phyloP scores from a whole-genome alignment of 2,329 filamentous ascomycete species.

The Arthrinium phaeospermum region DNA sequence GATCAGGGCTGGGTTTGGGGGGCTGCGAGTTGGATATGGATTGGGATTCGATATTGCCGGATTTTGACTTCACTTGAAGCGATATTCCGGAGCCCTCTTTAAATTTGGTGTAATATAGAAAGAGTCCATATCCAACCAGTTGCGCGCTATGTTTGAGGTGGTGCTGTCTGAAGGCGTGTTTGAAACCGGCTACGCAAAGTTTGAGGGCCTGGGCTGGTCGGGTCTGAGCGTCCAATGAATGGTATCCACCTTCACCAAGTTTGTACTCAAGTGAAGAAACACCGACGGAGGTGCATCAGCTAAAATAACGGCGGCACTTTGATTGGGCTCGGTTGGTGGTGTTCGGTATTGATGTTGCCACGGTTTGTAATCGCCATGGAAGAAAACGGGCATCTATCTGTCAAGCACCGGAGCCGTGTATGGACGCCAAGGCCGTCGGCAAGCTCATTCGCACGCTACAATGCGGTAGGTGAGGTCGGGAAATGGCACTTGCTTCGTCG shows the following conservation, averaged over 20 bases:
- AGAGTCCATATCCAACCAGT: too few species aligned
- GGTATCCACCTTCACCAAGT: not conserved
- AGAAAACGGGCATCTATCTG: not conserved
- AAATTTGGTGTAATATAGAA: too few species aligned
- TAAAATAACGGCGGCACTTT: not conserved
- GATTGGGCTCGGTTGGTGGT: not conserved
- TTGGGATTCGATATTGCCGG: conserved; percentile 36
- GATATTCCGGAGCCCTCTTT: not conserved
- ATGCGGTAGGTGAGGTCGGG: not conserved
- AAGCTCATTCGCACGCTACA: not conserved
- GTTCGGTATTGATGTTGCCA: not conserved
- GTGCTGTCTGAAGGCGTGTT: not conserved
- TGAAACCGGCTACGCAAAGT: not conserved
- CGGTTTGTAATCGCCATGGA: not conserved
- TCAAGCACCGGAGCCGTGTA: not conserved
- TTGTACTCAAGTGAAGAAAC: not conserved
- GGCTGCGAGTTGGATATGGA: conserved; percentile 33
- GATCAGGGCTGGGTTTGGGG: conserved; percentile 17
- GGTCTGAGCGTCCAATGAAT: not conserved
- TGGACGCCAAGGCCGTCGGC: not conserved
- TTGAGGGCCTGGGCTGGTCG: not conserved
- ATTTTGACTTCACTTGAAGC: conserved; percentile 25
- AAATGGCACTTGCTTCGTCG: not conserved
- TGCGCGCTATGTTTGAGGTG: too few species aligned
- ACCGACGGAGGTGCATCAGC: not conserved